Conservation (phyloP, 257 asterid genomes). For the Nicotiana benthamiana region DNA sequence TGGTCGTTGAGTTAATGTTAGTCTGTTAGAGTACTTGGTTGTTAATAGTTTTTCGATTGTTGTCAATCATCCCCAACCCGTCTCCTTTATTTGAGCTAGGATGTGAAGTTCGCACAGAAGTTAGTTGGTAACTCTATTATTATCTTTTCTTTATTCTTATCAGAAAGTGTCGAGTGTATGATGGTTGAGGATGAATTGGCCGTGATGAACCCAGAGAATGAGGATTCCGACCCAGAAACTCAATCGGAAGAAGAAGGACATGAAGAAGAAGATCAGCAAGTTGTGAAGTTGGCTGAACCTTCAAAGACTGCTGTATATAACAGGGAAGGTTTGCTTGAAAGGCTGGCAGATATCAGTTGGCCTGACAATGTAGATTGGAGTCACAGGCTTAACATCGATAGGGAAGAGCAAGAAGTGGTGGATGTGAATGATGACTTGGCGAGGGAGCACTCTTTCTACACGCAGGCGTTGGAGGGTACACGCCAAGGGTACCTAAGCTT, state of each 20-base stretch:
- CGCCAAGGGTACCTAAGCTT: conserved; percentile 51
- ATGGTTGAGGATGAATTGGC: background rate
- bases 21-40: background rate
- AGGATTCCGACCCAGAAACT: conserved; percentile 35
- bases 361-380: conserved; percentile 65
- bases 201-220: background rate
- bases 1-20: background rate
- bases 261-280: conserved; percentile 42
- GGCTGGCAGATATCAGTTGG: conserved; percentile 69
- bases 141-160: background rate
- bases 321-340: conserved; percentile 66
- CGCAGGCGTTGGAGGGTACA: conserved; percentile 80
- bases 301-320: conserved; percentile 60
- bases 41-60: background rate
- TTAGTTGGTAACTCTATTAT: background rate
- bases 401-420: conserved; percentile 54
- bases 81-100: background rate
- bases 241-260: conserved; percentile 57
- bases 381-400: conserved; percentile 56
- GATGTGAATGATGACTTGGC: conserved; percentile 76
- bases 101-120: no score
- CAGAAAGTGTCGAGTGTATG: background rate
- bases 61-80: background rate
- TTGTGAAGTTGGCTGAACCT: conserved; percentile 57
- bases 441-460: conserved; percentile 77